Conservation (phyloP, 306 rosid genomes). For the Malus orientalis region DNA sequence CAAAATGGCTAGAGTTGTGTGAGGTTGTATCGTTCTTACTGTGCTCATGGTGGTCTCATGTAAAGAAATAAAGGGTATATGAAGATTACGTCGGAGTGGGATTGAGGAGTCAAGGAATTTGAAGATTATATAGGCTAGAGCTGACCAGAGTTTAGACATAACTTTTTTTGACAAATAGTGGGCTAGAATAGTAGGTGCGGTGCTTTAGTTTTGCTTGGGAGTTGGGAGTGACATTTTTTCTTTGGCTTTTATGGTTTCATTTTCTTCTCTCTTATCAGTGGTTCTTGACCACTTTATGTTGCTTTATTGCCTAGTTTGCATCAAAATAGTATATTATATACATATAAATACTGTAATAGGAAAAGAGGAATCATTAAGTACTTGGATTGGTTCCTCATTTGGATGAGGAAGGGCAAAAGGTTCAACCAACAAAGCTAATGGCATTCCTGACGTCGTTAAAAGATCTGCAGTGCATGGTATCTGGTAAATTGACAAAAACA, state of each 20-base stretch:
- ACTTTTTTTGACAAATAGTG: background rate
- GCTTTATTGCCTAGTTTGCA: background rate
- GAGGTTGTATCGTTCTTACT: background rate
- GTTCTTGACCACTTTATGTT: background rate
- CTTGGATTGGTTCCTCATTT: conserved; percentile 94
- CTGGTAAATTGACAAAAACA: conserved; percentile 41
- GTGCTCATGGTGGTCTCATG: background rate
- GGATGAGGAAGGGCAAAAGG: conserved; percentile 97
- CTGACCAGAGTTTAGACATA: background rate
- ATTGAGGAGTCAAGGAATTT: background rate
- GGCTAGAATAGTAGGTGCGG: background rate
- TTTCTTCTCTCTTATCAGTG: background rate
- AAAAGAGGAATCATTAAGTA: conserved; percentile 10
- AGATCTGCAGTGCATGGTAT: conserved; percentile 89
- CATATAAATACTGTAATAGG: too few relatives aligned
- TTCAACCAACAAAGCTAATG: conserved; percentile 89
- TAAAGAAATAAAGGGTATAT: background rate
- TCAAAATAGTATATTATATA: background rate
- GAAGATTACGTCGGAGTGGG: background rate
- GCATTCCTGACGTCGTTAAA: conserved; percentile 93
- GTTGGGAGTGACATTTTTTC: background rate
- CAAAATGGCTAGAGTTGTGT: background rate
- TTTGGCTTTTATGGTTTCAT: background rate
- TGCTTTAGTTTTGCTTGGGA: background rate
- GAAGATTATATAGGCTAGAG: background rate